Conservation (phyloP, 2,329 filamentous ascomycete species). For the Nemania abortiva region DNA sequence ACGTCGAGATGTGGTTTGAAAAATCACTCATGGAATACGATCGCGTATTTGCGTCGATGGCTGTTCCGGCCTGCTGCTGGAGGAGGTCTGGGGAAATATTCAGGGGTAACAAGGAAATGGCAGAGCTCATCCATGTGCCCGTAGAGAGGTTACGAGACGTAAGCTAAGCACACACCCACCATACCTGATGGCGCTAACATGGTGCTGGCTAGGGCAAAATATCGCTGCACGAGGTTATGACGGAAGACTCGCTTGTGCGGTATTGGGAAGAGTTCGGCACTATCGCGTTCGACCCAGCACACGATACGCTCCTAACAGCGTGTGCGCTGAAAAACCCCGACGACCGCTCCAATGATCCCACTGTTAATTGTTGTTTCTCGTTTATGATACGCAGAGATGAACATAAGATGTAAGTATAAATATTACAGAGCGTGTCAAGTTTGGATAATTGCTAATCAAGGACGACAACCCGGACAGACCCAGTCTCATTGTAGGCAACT, state of each 20-base stretch:
- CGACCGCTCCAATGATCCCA: constrained; percentile 74
- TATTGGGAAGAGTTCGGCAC: constrained; percentile 99
- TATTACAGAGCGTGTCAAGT: neutral
- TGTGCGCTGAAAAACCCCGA: constrained; percentile 89
- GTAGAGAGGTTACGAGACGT: constrained; percentile 93
- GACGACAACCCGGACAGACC: constrained; percentile 68
- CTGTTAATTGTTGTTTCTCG: constrained; percentile 95
- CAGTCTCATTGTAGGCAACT: constrained; percentile 95
- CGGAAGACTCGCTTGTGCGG: constrained; percentile 92
- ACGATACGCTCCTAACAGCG: constrained; percentile 94
- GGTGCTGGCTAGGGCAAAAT: constrained; percentile 79
- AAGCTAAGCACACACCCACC: constrained; percentile 55
- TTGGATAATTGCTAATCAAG: constrained; percentile 50
- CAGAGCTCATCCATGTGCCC: constrained; percentile 91
- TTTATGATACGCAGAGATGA: constrained; percentile 96
- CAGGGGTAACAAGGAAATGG: constrained; percentile 98
- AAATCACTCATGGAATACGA: constrained; percentile 97
- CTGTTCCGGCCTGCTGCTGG: constrained; percentile 97
- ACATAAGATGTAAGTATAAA: constrained; percentile 85
- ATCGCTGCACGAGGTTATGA: constrained; percentile 93
- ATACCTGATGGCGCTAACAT: constrained; percentile 24
- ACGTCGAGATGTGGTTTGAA: constrained; percentile 99
- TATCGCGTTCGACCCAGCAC: constrained; percentile 93
- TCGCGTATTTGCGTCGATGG: constrained; percentile 98
- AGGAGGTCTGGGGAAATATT: constrained; percentile 97